Evolutionary conservation across 2,329 filamentous ascomycete genomes (phyloP).

Genomic region (Phialocephala subalpina): DNA sequence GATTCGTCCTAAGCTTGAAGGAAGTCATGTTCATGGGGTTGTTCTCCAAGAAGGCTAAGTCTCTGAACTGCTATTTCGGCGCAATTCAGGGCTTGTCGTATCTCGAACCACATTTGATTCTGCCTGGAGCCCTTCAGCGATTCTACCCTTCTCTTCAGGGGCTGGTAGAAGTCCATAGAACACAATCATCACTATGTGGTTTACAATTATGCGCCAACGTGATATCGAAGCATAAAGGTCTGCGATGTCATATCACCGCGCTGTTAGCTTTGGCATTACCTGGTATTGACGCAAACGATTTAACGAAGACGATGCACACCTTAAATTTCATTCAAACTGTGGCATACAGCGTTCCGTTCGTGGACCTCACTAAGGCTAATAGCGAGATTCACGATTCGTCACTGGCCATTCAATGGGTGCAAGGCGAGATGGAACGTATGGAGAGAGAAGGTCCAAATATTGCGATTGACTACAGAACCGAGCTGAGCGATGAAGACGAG

Average conservation of each 20-base stretch:
- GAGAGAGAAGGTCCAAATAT: slow-evolving; percentile 87
- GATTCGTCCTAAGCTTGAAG: slow-evolving; percentile 87
- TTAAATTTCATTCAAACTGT: slow-evolving; percentile 95
- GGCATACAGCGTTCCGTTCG: slow-evolving; percentile 94
- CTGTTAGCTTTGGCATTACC: slow-evolving; percentile 91
- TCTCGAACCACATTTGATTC: slow-evolving; percentile 88
- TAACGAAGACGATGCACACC: slow-evolving; percentile 95
- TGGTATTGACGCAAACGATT: slow-evolving; percentile 96
- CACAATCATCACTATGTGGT: slow-evolving; percentile 90
- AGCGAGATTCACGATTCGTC: slow-evolving; percentile 75
- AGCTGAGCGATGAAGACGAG: slow-evolving; percentile 87
- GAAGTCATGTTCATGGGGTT: slow-evolving; percentile 99
- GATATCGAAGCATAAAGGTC: slow-evolving; percentile 94
- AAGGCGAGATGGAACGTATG: slow-evolving; percentile 91
- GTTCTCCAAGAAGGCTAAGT: slow-evolving; percentile 92
- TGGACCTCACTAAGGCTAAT: slow-evolving; percentile 76
- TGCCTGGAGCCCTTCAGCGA: slow-evolving; percentile 91
- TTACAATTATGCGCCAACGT: slow-evolving; percentile 91
- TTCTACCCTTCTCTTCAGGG: slow-evolving; percentile 98
- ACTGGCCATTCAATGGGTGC: slow-evolving; percentile 91
- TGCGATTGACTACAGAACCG: slow-evolving; percentile 82
- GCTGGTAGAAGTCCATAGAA: slow-evolving; percentile 94
- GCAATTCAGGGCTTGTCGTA: slow-evolving; percentile 90
- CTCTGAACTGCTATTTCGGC: slow-evolving; percentile 90
- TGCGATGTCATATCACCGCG: slow-evolving; percentile 93